phyloP scores from a whole-genome alignment of 177 flowering plant species.

The Vitis hybrid region DNA sequence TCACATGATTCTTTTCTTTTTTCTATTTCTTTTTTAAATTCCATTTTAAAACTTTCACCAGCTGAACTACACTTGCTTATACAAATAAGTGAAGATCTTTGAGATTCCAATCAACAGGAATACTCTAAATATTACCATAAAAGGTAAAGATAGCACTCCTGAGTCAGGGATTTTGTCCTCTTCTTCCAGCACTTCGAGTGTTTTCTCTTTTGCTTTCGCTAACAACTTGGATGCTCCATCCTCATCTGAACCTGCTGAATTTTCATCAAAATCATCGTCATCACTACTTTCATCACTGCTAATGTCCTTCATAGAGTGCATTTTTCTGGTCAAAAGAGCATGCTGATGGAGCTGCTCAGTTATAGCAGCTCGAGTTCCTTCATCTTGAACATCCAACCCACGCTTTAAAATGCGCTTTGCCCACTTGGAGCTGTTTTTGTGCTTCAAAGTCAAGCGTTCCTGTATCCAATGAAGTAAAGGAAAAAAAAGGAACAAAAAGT shows the following conservation, averaged over 20 bases:
- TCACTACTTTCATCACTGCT: constrained; percentile 67
- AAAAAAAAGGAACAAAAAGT: neutral
- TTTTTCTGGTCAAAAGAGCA: constrained; percentile 75
- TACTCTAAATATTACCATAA: constrained; percentile 59
- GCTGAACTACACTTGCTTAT: neutral
- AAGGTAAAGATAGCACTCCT: constrained; percentile 81
- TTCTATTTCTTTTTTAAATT: neutral
- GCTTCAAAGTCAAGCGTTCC: constrained; percentile 86
- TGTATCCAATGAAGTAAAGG: constrained; percentile 21
- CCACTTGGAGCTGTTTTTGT: constrained; percentile 83
- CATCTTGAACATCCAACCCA: constrained; percentile 79
- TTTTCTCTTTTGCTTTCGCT: constrained; percentile 67
- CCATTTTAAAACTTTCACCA: neutral
- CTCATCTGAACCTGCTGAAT: constrained; percentile 39
- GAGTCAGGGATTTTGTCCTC: constrained; percentile 67
- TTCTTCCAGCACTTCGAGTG: constrained; percentile 52
- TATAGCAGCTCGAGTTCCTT: constrained; percentile 85
- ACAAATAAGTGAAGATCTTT: neutral
- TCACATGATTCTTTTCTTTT: neutral
- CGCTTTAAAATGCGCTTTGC: constrained; percentile 73
- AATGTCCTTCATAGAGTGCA: constrained; percentile 68
- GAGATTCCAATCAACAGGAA: neutral
- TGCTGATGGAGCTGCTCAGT: constrained; percentile 78
- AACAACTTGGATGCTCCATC: constrained; percentile 49
- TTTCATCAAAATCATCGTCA: constrained; percentile 56